Percentiles rank a stretch among this genome's conserved stretches.
Conservation (phyloP, 345 rosid genomes). For the Eucalyptus victrix region DNA sequence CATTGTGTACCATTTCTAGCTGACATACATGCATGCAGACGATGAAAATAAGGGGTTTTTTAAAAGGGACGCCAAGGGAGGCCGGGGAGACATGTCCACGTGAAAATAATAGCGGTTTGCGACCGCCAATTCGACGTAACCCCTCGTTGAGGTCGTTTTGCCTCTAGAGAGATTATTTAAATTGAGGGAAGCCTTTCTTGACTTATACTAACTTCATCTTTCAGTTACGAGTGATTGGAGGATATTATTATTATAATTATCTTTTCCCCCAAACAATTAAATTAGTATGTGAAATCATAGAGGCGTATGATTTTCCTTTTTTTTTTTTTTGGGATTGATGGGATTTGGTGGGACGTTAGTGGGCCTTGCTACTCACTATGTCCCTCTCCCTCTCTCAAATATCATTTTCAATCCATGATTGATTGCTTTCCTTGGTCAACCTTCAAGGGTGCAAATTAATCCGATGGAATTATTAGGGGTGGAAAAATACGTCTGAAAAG, state of each 20-base stretch:
- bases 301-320: background rate
- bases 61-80: background rate
- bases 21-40: background rate
- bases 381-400: background rate
- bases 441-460: background rate
- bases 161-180: background rate
- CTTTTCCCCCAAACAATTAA: background rate
- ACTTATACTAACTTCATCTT: background rate
- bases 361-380: background rate
- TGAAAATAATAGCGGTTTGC: background rate
- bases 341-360: background rate
- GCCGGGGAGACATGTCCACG: background rate
- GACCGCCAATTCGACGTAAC: background rate
- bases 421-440: background rate
- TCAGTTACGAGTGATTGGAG: background rate
- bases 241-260: background rate
- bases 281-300: background rate
- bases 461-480: background rate
- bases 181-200: background rate
- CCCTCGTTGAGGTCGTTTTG: background rate
- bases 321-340: background rate
- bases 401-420: background rate
- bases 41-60: background rate
- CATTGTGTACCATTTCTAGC: background rate
- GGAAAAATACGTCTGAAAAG: background rate